Evolutionary conservation across 768 basidiomycete species (phyloP), one percentile per base, ranked within the genome.

Genomic region (Sutorius australiensis): DNA sequence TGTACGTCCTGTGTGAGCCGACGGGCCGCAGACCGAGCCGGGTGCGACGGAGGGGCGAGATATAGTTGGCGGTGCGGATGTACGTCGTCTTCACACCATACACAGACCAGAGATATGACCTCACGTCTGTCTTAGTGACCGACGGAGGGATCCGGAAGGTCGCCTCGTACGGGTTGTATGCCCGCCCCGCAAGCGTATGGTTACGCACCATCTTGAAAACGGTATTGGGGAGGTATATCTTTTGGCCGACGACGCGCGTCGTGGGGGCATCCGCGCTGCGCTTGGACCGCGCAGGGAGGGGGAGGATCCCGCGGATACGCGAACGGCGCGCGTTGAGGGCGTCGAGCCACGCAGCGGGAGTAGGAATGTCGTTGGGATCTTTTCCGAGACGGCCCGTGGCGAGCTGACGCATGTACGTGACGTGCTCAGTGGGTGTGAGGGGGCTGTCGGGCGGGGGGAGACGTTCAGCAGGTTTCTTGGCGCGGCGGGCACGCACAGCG

Each of bases 81-180:
- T 95, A 97, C 7, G 93, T 95, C 54, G 89, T 87, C 63, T 85
- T 75, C 42, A 98, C 84, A 55, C 90, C 89, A 61, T 98, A 98
- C n/a, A 87, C 80, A 32, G 92, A 80, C 47, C 73, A 72, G 43
- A 98, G 81, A 67, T 95, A 93, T 0, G 88, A 87, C 37, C 92
- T 86, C 34, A 98, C 74, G 72, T 98, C 94, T 51, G 87, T 90
- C 73, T 98, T 98, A 39, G 93, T 97, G 71, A 95, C 77, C 39
- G 83, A 87, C 56, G 83, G 81, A n/a, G 92, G 88, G 37, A 95
- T 78, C 50, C 92, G 89, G 75, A 98, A 95, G 3, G 94, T 98
- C 9, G 93, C 94, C 69, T 93, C 87, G 75, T 87, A 93, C 1
- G 94, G 93, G 56, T 98, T 95, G 77, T 98, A 98, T 1, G 92